Conservation (phyloP, 2,329 filamentous ascomycete species). For the Phaeosphaeria sp. region DNA sequence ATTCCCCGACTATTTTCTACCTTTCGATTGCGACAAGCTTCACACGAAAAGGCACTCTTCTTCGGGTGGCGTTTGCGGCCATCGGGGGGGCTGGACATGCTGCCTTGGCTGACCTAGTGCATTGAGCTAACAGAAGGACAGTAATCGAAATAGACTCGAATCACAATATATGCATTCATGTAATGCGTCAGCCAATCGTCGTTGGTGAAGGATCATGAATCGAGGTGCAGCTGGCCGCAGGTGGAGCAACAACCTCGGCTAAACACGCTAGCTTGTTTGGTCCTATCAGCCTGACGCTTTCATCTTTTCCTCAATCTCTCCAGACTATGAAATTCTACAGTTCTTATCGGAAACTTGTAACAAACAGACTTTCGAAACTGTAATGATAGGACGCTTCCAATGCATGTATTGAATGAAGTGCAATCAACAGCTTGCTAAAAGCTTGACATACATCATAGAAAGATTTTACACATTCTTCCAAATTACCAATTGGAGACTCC, state of each 20-base stretch:
- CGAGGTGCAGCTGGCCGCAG: neutral
- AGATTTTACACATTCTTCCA: too few relatives aligned
- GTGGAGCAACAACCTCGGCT: neutral
- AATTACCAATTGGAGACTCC: too few relatives aligned
- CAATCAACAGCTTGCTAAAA: too few relatives aligned
- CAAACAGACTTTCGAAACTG: too few relatives aligned
- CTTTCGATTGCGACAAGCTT: constrained; percentile 15
- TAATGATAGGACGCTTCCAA: too few relatives aligned
- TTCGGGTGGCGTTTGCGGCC: constrained; percentile 10
- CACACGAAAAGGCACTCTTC: constrained; percentile 20
- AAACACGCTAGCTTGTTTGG: neutral
- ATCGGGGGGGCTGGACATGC: constrained; percentile 4
- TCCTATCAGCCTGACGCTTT: neutral
- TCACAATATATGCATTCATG: neutral
- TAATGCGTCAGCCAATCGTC: neutral
- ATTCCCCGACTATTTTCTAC: neutral
- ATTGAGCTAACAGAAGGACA: neutral
- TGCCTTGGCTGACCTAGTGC: neutral
- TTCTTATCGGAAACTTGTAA: too few relatives aligned
- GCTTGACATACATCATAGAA: too few relatives aligned
- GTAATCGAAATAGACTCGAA: neutral
- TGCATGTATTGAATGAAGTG: too few relatives aligned
- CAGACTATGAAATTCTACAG: too few relatives aligned
- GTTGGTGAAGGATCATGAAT: neutral
- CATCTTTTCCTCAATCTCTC: neutral